These are phyloP conservation scores for Trichoderma gracile DNA, from an alignment of 2,329 filamentous ascomycete species.

Conservation along the genomic window DNA sequence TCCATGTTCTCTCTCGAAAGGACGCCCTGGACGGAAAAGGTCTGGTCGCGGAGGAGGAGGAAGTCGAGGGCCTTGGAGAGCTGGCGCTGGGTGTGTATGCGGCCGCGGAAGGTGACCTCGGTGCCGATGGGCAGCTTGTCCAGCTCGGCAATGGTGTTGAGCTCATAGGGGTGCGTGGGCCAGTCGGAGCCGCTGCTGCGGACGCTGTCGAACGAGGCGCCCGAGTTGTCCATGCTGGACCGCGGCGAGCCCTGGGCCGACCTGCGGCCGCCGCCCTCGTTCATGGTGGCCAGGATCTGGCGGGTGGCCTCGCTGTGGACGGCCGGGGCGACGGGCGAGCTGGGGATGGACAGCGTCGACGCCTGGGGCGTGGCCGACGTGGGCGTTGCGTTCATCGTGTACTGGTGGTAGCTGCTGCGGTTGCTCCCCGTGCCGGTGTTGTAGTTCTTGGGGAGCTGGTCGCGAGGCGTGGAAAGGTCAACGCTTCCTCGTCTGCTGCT, in stretches of 20 bases:
- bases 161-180: conserved; percentile 43
- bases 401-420: conserved; percentile 17
- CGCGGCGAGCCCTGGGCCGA: conserved; percentile 30
- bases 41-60: conserved; percentile 81
- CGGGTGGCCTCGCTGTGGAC: conserved; percentile 30
- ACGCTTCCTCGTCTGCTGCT: conserved; percentile 26
- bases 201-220: conserved; percentile 41
- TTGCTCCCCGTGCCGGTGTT: conserved; percentile 21
- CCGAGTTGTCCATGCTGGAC: conserved; percentile 33
- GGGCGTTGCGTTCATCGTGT: conserved; percentile 12
- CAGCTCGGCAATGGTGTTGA: conserved; percentile 43
- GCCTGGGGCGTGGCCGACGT: conserved; percentile 21
- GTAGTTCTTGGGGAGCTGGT: conserved; percentile 25
- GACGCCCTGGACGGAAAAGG: conserved; percentile 81
- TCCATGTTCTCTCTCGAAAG: conserved; percentile 58
- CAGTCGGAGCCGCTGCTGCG: conserved; percentile 42
- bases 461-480: conserved; percentile 27
- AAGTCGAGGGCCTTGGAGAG: conserved; percentile 84
- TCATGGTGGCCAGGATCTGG: conserved; percentile 34
- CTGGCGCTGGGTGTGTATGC: conserved; percentile 66
- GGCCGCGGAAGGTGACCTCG: conserved; percentile 46
- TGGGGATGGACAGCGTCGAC: conserved; percentile 13
- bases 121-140: conserved; percentile 42
- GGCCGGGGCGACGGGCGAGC: conserved; percentile 15
- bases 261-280: conserved; percentile 39